These are phyloP conservation scores for Verticillium zaregamsianum DNA, from an alignment of 2,329 filamentous ascomycete genomes.

Conservation along the genomic window DNA sequence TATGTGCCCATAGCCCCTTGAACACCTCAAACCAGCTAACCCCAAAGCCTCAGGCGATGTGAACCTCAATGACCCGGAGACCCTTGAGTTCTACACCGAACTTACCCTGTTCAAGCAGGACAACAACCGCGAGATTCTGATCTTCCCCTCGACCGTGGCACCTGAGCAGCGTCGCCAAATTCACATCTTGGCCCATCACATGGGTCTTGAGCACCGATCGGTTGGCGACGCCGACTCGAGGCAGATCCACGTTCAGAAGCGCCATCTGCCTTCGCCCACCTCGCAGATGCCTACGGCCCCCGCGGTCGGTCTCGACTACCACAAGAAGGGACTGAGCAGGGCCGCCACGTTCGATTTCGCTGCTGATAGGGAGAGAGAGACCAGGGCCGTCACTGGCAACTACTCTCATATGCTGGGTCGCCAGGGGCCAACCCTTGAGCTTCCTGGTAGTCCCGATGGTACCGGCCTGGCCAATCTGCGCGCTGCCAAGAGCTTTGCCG, in stretches of 20 bases:
- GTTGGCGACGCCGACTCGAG: slow-evolving; percentile 83
- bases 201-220: slow-evolving; percentile 87
- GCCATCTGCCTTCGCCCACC: slow-evolving; percentile 48
- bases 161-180: slow-evolving; percentile 85
- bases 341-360: slow-evolving; percentile 98
- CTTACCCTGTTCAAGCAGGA: slow-evolving; percentile 86
- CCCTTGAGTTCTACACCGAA: slow-evolving; percentile 85
- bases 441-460: slow-evolving; percentile 72
- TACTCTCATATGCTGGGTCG: slow-evolving; percentile 71
- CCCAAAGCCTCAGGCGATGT: slow-evolving; percentile 51
- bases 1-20: slow-evolving; percentile 8
- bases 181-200: slow-evolving; percentile 91
- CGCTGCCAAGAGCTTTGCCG: slow-evolving; percentile 93
- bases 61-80: slow-evolving; percentile 87
- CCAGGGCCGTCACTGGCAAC: slow-evolving; percentile 59
- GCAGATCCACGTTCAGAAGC: slow-evolving; percentile 85
- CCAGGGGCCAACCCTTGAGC: slow-evolving; percentile 79
- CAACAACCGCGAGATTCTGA: slow-evolving; percentile 68
- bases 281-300: slow-evolving; percentile 52
- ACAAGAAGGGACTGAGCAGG: slow-evolving; percentile 81
- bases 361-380: slow-evolving; percentile 71
- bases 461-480: slow-evolving; percentile 68
- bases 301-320: slow-evolving; percentile 67
- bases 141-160: slow-evolving; percentile 76
- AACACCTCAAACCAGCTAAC: slow-evolving; percentile 4